These are phyloP conservation scores for Xylaria sp. DNA, from an alignment of 2,329 filamentous ascomycete genomes.

Conservation along the genomic window DNA sequence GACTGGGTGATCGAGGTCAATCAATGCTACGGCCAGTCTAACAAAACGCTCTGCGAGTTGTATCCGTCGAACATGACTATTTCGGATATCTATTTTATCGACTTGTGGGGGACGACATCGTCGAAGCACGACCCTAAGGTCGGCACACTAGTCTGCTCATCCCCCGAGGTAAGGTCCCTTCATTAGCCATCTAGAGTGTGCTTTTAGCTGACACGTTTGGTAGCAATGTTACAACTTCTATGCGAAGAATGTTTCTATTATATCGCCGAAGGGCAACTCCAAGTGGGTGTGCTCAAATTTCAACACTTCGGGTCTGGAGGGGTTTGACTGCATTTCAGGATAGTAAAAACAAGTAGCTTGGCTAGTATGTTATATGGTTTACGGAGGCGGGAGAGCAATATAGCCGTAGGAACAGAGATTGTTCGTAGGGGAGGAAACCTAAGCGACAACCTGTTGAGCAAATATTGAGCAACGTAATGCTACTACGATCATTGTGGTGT, in stretches of 20 bases:
- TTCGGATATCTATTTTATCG: constrained; percentile 59
- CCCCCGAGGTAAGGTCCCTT: constrained; percentile 45
- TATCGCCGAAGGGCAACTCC: constrained; percentile 26
- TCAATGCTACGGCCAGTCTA: constrained; percentile 63
- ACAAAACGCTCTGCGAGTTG: constrained; percentile 46
- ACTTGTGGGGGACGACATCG: constrained; percentile 60
- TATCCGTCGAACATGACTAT: constrained; percentile 54
- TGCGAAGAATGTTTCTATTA: constrained; percentile 29
- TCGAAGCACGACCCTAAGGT: constrained; percentile 50
- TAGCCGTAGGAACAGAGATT: background rate
- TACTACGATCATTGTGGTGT: too few relatives aligned
- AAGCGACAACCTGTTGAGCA: too few relatives aligned
- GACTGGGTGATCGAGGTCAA: constrained; percentile 69
- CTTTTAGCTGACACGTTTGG: background rate
- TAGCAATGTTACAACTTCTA: constrained; percentile 33
- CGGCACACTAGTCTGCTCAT: constrained; percentile 55
- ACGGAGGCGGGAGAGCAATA: too few relatives aligned
- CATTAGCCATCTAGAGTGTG: background rate
- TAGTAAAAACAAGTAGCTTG: constrained; percentile 1
- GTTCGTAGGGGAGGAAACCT: too few relatives aligned
- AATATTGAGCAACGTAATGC: too few relatives aligned
- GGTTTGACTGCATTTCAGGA: constrained; percentile 29
- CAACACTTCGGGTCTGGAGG: constrained; percentile 27
- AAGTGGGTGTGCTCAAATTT: constrained; percentile 32
- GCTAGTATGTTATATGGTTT: too few relatives aligned